Evolutionary conservation across 192 early-diverging fungal genomes (phyloP).

Genomic region (Coemansia sp.): DNA sequence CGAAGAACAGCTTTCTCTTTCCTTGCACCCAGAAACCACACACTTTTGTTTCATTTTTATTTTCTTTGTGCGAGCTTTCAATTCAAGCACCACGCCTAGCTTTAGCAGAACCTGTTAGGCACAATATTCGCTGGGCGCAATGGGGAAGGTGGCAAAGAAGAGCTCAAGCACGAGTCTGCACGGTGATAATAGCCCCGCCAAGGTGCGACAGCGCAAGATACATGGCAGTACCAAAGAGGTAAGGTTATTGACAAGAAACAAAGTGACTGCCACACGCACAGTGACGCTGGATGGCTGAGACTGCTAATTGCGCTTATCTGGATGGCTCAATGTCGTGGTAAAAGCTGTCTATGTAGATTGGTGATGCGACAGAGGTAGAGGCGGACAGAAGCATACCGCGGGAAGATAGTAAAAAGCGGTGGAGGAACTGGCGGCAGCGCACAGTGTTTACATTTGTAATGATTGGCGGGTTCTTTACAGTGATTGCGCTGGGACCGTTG

Average conservation of each 20-base stretch:
- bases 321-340: background rate
- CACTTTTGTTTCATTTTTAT: background rate
- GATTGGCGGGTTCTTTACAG: slow-evolving; percentile 78
- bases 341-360: background rate
- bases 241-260: background rate
- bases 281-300: background rate
- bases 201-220: slow-evolving; percentile 42
- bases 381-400: slow-evolving; percentile 20
- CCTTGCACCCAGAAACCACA: background rate
- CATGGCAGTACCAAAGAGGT: slow-evolving; percentile 16
- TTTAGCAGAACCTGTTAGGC: background rate
- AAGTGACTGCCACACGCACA: background rate
- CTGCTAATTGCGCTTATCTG: background rate
- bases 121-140: background rate
- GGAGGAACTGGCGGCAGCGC: slow-evolving; percentile 82
- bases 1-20: background rate
- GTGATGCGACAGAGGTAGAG: background rate
- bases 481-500: slow-evolving; percentile 76
- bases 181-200: slow-evolving; percentile 29
- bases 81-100: background rate
- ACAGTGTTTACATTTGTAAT: slow-evolving; percentile 85
- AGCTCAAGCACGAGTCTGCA: slow-evolving; percentile 24
- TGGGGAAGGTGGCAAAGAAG: slow-evolving; percentile 29
- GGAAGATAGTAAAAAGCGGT: slow-evolving; percentile 54
- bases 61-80: background rate